Conservation (phyloP, 1,284 basidiomycete species). For the Ustilago sp. region DNA sequence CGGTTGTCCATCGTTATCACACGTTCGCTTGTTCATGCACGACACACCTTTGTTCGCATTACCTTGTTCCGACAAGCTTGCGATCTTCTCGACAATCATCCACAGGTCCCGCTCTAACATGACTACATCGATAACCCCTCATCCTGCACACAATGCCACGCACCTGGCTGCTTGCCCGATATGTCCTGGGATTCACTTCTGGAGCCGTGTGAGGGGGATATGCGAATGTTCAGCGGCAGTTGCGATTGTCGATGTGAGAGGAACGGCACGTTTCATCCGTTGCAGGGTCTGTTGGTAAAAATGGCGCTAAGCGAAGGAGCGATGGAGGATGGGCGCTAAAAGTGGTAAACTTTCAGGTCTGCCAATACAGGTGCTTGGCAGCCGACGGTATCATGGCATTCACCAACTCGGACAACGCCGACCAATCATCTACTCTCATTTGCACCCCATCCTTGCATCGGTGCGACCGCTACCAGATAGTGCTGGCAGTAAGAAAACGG, state of each 20-base stretch:
- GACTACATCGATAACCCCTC: too few species aligned
- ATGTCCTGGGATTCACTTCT: too few species aligned
- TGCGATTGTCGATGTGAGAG: background rate
- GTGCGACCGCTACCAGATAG: background rate
- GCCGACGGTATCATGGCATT: slow-evolving; percentile 29
- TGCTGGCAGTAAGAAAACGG: slow-evolving; percentile 2
- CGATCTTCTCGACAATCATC: background rate
- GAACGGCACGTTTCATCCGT: slow-evolving; percentile 21
- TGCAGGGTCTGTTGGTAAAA: slow-evolving; percentile 1
- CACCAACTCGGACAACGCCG: slow-evolving; percentile 33
- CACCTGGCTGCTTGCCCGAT: too few species aligned
- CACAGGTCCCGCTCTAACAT: background rate
- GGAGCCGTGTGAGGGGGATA: background rate
- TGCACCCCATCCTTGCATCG: background rate
- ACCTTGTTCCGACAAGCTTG: background rate
- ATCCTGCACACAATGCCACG: too few species aligned
- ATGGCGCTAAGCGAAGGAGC: slow-evolving; percentile 14
- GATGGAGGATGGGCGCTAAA: slow-evolving; percentile 9
- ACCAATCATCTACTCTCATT: slow-evolving; percentile 30
- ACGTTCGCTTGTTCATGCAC: slow-evolving; percentile 35
- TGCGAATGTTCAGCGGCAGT: background rate
- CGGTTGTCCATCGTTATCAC: slow-evolving; percentile 41
- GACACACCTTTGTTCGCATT: too few species aligned
- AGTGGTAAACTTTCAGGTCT: slow-evolving; percentile 14
- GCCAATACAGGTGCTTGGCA: slow-evolving; percentile 21